phyloP scores from a whole-genome alignment of 495 filamentous ascomycete species.

The Penicillium robsamsonii region DNA sequence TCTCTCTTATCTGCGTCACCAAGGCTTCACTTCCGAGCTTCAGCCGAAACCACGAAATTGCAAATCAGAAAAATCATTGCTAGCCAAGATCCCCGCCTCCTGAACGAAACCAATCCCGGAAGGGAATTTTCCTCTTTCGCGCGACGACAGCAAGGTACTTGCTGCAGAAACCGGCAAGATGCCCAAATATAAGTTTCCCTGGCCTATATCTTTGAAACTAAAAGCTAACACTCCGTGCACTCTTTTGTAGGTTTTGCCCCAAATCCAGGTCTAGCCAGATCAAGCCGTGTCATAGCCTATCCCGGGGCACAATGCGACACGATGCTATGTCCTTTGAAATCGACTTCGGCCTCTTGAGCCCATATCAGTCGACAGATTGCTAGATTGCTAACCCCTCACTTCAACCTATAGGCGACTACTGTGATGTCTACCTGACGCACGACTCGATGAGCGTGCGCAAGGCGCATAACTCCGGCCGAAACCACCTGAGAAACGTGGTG shows the following conservation, averaged over 20 bases:
- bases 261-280: neutral
- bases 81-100: neutral
- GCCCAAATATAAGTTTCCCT: conserved; percentile 73
- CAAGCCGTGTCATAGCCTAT: conserved; percentile 11
- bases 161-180: conserved; percentile 48
- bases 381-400: conserved; percentile 13
- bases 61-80: too few relatives aligned
- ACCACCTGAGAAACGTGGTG: conserved; percentile 94
- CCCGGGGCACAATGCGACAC: conserved; percentile 13
- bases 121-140: conserved; percentile 28
- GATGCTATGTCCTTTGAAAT: conserved; percentile 7
- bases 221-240: conserved; percentile 53
- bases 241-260: conserved; percentile 62
- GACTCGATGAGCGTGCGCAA: conserved; percentile 99
- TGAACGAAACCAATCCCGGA: conserved; percentile 13
- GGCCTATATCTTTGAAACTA: neutral
- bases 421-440: conserved; percentile 99
- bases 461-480: conserved; percentile 93
- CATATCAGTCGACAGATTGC: conserved; percentile 1
- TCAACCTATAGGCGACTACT: conserved; percentile 80
- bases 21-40: neutral
- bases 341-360: neutral
- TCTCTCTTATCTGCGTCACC: neutral
- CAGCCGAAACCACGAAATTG: neutral
- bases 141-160: conserved; percentile 20